Base-by-base conservation (phyloP, 2,329 filamentous ascomycete genomes). In the Pseudogymnoascus sp. region DNA sequence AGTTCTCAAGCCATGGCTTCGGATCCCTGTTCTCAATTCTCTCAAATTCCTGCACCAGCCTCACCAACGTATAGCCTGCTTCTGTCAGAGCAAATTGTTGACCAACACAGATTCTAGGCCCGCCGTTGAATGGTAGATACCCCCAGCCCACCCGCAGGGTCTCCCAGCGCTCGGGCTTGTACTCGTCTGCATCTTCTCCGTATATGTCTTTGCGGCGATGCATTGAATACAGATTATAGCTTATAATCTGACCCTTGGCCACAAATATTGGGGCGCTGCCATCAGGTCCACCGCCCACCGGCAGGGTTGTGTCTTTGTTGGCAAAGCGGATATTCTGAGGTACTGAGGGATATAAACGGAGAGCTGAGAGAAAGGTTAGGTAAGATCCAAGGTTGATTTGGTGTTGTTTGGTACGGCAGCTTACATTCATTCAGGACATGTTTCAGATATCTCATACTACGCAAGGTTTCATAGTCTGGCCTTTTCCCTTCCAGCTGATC, bases 291-390 rank as follows among this genome's bases (percentile, higher is more conserved):
- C 76, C 75, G 37, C 75, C 76, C 5, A 63, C 45, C 1, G 75
- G 76, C 4, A 77, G 61, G 0, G 71, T 71, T 0, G 73, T 75
- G 62, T 85, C 82, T 54, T 75, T 74, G 21, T 76, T 73, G 2
- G 83, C 81, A 21, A 71, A 68, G 63, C 84, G 78, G 6, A 73
- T 72, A 70, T 86, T 86, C 54, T 77, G 67, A 1, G 83, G 82
- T 6, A 85, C 81, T 5, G 81, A 75, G 1, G 83, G 81, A 67
- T 82, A 79, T 1, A 83, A 67, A 12, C 83, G 80, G 5, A 86
- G 77, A 2, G 81, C 76, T 57, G 16, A 34, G 11, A 18, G 5
- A 81, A 81, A 2, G 83, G 73, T 1, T 78, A 73, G 3, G 81
- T 82, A 69, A 64, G 45, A 57, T 18, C 14, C 7, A 18, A 4